Evolutionary conservation across 2,329 filamentous ascomycete species (phyloP).

Genomic region (Pseudogymnoascus sp.): DNA sequence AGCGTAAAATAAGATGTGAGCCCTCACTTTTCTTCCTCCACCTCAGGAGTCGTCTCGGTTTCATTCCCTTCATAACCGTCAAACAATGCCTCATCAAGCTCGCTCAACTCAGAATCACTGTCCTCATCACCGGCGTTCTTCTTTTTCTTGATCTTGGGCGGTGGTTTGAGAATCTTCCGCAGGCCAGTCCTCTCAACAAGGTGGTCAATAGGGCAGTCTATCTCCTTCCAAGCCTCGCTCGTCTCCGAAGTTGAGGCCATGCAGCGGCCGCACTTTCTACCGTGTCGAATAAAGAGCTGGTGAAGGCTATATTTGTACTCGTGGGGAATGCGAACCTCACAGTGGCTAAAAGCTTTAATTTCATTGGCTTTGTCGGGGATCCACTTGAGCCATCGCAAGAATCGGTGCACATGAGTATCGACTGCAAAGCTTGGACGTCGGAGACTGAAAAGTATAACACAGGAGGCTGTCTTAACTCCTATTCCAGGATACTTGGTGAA

Average conservation of each 20-base stretch:
- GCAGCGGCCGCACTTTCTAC: conserved; percentile 41
- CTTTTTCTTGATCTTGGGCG: conserved; percentile 20
- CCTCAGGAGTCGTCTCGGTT: neutral
- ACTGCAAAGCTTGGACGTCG: conserved; percentile 46
- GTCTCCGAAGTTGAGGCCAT: conserved; percentile 44
- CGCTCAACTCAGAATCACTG: conserved; percentile 10
- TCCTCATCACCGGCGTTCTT: conserved; percentile 14
- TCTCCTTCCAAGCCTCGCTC: conserved; percentile 52
- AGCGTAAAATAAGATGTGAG: neutral
- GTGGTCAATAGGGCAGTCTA: conserved; percentile 54
- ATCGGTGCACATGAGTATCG: conserved; percentile 47
- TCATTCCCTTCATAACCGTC: neutral
- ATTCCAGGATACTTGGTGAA: conserved; percentile 44
- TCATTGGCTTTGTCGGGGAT: conserved; percentile 41
- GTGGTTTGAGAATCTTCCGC: conserved; percentile 35
- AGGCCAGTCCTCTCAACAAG: conserved; percentile 48
- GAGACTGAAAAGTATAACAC: conserved; percentile 48
- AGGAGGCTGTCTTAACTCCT: conserved; percentile 49
- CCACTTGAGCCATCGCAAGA: conserved; percentile 46
- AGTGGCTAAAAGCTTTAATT: conserved; percentile 43
- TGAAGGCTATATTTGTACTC: conserved; percentile 48
- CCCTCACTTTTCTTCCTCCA: neutral
- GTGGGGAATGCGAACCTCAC: conserved; percentile 43
- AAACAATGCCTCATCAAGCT: neutral
- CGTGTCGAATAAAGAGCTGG: conserved; percentile 46